Base-by-base conservation (phyloP, 192 early-diverging fungal genomes). In the Anaeromyces robustus region DNA sequence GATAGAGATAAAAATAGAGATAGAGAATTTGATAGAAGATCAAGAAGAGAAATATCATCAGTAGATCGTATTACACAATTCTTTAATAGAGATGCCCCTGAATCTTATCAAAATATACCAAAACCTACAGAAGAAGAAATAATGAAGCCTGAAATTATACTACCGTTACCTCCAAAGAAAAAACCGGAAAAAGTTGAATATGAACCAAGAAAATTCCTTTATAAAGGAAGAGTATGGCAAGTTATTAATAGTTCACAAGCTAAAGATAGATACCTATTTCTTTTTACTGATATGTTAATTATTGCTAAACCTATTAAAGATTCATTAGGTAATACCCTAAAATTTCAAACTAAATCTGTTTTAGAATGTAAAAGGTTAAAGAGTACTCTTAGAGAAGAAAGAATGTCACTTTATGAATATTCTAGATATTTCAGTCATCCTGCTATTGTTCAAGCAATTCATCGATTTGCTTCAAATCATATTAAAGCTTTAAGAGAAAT, bases 221-320 rank as follows among this genome's bases (percentile, higher is more conserved):
- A 89, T 19, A 88, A 91, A 30, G 86, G 89, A 31, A 89, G 88
- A 34, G 91, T 90, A 0, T 85, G 89, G 77, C 89, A 93, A 80
- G 90, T 93, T 22, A 87, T 92, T 79, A 91, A 89, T 80, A 85
- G 89, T 0, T 89, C 87, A 18, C 92, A 89, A 26, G 89, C 89
- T 79, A 93, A 92, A 79, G 90, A 93, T 43, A 85, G 92, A 9
- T 92, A 91, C 79, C 84, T 93, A 9, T 92, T 93, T 81, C 82
- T 93, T 0, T 93, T 93, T 52, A 89, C 81, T 41, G 92, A 93
- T 77, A 82, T 92, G 1, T 29, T 93, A 52, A 79, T 93, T 37
- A 93, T 93, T 30, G 88, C 91, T 39, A 93, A 93, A 68, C 52
- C 52, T 1, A 68, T 68, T 11, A 68, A n/a, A 68, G 9, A 2